Percentiles rank a stretch among this genome's conserved stretches.
Conservation (phyloP, 805 yeast species). For the Scheffersomyces coipomensis region DNA sequence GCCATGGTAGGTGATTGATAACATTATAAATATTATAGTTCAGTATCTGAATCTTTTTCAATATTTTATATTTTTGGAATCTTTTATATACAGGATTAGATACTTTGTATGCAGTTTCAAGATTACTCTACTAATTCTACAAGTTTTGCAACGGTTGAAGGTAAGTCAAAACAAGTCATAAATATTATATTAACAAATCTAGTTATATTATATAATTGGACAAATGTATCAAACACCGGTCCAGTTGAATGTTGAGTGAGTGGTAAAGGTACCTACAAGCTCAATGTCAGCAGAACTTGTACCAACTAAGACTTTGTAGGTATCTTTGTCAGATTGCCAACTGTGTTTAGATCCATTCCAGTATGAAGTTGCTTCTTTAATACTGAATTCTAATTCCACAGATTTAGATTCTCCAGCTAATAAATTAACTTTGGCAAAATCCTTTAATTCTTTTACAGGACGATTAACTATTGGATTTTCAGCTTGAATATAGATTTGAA, state of each 20-base stretch:
- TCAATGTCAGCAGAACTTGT: conserved; percentile 29
- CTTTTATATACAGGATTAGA: too few species aligned
- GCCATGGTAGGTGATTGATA: too few species aligned
- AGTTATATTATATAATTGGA: too few species aligned
- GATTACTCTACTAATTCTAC: too few species aligned
- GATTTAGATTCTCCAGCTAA: conserved; percentile 42
- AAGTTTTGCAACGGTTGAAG: too few species aligned
- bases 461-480: conserved; percentile 40
- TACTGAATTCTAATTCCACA: conserved; percentile 35
- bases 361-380: conserved; percentile 54
- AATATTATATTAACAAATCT: too few species aligned
- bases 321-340: conserved; percentile 55
- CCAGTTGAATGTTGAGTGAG: conserved; percentile 8
- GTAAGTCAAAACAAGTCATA: too few species aligned
- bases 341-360: conserved; percentile 47
- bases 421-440: conserved; percentile 49
- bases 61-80: too few species aligned
- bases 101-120: too few species aligned
- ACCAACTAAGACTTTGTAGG: conserved; percentile 49
- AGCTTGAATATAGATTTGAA: conserved; percentile 51
- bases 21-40: too few species aligned
- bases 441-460: conserved; percentile 61
- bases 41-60: too few species aligned
- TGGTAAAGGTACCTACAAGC: conserved; percentile 15
- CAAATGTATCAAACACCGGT: conserved; percentile 1